A percentile compares a stretch with the other conserved stretches of the same genome.
Evolutionary conservation across 129 eudicot species (phyloP).

Genomic region (Daucus carota): DNA sequence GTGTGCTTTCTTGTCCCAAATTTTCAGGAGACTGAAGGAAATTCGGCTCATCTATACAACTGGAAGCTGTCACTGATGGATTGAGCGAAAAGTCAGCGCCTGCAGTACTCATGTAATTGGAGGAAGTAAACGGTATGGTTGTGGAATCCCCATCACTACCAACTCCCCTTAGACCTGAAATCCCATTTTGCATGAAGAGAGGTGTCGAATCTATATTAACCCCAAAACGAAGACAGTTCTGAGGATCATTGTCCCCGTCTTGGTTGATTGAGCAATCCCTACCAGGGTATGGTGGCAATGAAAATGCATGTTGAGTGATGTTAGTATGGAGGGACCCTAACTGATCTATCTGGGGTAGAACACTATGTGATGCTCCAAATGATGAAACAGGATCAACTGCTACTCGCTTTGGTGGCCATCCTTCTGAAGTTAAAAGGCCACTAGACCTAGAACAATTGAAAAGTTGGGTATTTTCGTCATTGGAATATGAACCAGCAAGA

Average conservation of each 20-base stretch:
- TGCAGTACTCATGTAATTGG: slow-evolving; percentile 30
- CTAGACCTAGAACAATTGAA: slow-evolving; percentile 41
- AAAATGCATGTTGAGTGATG: slow-evolving; percentile 33
- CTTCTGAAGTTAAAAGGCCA: slow-evolving; percentile 45
- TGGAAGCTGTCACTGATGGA: slow-evolving; percentile 59
- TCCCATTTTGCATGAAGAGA: slow-evolving; percentile 48
- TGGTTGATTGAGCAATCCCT: slow-evolving; percentile 52
- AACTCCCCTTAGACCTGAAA: slow-evolving; percentile 31
- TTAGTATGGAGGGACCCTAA: slow-evolving; percentile 35
- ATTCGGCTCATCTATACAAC: slow-evolving; percentile 72
- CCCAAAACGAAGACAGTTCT: slow-evolving; percentile 58
- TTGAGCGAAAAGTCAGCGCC: slow-evolving; percentile 45
- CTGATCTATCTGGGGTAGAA: slow-evolving; percentile 49
- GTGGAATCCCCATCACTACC: slow-evolving; percentile 37
- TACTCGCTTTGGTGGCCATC: slow-evolving; percentile 67
- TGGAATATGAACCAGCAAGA: slow-evolving; percentile 56
- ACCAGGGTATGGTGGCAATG: slow-evolving; percentile 75
- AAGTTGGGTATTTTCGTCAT: slow-evolving; percentile 49
- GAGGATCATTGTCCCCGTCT: slow-evolving; percentile 37
- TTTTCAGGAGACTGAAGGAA: slow-evolving; percentile 63
- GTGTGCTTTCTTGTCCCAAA: slow-evolving; percentile 52
- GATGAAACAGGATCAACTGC: slow-evolving; percentile 60
- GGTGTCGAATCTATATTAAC: slow-evolving; percentile 44
- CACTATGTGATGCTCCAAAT: slow-evolving; percentile 38
- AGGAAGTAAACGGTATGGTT: slow-evolving; percentile 33